Evolutionary conservation across 768 basidiomycete genomes (phyloP), one percentile per base, ranked within the genome.

Genomic region (Mycena belliarum): DNA sequence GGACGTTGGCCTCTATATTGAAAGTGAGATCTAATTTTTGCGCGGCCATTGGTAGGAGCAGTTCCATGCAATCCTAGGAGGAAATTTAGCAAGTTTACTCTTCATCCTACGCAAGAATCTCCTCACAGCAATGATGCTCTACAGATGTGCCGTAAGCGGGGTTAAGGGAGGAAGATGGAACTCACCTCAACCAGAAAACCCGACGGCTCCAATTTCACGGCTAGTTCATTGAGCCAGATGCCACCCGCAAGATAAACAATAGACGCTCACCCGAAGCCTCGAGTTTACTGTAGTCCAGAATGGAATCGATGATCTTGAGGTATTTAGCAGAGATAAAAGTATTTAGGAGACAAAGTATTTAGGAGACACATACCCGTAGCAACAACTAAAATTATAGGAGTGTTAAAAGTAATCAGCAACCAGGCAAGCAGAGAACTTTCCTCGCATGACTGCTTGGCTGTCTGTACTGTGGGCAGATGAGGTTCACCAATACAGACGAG

Each of bases 371-470:
- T 63, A 84, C 87, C 77, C 88, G 88, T 51, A 90, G 70, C 23
- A 91, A 71, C 16, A 89, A 75, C 68, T n/a, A n/a, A n/a, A n/a
- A n/a, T n/a, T n/a, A n/a, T n/a, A n/a, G n/a, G n/a, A n/a, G n/a
- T n/a, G n/a, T n/a, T n/a, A n/a, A n/a, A n/a, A n/a, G n/a, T n/a
- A n/a, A n/a, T n/a, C n/a, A n/a, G n/a, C n/a, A n/a, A n/a, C n/a
- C n/a, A n/a, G n/a, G n/a, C n/a, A n/a, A n/a, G n/a, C n/a, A n/a
- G n/a, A n/a, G n/a, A n/a, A n/a, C n/a, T n/a, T n/a, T n/a, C n/a
- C n/a, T 89, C 89, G 68, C 89, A 91, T 0, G 87, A 88, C 64
- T 88, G 85, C 63, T 89, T 89, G 1, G 89, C 88, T 2, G 88
- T 91, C 78, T 87, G 85, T 0, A 89, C 87, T 86, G 57, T 18